These are phyloP conservation scores for Leccinum pachyderme DNA, from an alignment of 1,284 basidiomycete species.

Conservation along the genomic window DNA sequence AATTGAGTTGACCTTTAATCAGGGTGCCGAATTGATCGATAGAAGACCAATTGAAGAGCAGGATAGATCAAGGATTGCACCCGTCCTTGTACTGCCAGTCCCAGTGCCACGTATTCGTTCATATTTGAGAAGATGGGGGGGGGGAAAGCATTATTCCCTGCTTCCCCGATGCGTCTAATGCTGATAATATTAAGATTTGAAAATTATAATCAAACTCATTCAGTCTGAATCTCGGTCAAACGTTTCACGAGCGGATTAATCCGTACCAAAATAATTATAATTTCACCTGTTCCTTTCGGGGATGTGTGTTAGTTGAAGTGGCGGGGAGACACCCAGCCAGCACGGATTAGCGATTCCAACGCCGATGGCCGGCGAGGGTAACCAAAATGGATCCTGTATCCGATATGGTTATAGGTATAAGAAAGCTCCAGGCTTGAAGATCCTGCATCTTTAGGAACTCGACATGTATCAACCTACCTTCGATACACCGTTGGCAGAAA, in stretches of 20 bases:
- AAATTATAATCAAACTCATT: background rate
- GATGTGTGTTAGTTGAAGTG: background rate
- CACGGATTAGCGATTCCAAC: background rate
- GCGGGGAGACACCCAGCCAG: background rate
- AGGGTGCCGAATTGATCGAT: background rate
- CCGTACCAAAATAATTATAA: background rate
- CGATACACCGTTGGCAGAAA: background rate
- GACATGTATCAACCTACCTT: slow-evolving; percentile 3
- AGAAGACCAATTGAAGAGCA: background rate
- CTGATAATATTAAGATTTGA: background rate
- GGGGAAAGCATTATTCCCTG: background rate
- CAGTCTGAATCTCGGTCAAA: background rate
- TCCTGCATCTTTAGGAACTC: background rate
- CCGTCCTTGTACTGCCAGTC: background rate
- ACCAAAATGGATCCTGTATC: background rate
- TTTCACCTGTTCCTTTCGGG: background rate
- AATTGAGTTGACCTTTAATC: background rate
- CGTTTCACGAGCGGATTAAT: background rate
- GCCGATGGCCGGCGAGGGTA: background rate
- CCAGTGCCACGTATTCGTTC: background rate
- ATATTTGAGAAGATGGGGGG: background rate
- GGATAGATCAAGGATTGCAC: background rate
- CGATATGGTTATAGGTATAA: slow-evolving; percentile 6
- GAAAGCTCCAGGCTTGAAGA: background rate
- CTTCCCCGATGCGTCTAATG: background rate